A percentile compares a stretch with the other conserved stretches of the same genome.
phyloP scores from a whole-genome alignment of 1,139 yeast genomes.

The Hansenula sp. region DNA sequence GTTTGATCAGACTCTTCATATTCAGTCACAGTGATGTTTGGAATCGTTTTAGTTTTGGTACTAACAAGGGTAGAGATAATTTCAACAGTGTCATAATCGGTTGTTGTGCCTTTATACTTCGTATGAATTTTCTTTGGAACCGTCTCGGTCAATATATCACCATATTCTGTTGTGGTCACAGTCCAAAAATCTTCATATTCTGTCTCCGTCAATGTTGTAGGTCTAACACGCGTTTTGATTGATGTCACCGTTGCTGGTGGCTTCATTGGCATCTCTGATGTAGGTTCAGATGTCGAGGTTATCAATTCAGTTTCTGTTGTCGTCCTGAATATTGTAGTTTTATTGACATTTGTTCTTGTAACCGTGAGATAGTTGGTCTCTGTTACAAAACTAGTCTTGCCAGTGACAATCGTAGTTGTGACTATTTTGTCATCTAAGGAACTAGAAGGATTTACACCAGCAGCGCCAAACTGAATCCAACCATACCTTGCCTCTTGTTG shows the following conservation, averaged over 20 bases:
- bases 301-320: slow-evolving; percentile 1
- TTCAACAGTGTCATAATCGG: slow-evolving; percentile 10
- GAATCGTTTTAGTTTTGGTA: slow-evolving; percentile 16
- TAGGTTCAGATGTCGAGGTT: not conserved
- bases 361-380: not conserved
- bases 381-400: slow-evolving; percentile 1
- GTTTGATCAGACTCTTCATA: slow-evolving; percentile 20
- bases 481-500: not conserved
- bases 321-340: slow-evolving; percentile 6
- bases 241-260: slow-evolving; percentile 13
- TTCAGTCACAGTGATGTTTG: slow-evolving; percentile 16
- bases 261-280: not conserved
- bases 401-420: slow-evolving; percentile 2
- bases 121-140: slow-evolving; percentile 14
- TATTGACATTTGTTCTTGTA: not conserved
- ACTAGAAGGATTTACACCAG: too few relatives aligned
- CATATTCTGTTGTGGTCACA: slow-evolving; percentile 8
- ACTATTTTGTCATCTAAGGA: not conserved
- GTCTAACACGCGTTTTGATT: slow-evolving; percentile 14
- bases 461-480: not conserved
- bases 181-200: slow-evolving; percentile 14
- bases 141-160: slow-evolving; percentile 9
- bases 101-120: slow-evolving; percentile 11
- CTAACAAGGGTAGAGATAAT: slow-evolving; percentile 7
- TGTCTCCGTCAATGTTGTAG: slow-evolving; percentile 12